Conservation (phyloP, 352 stramenopile species). For the Globisporangium uncinulatum region DNA sequence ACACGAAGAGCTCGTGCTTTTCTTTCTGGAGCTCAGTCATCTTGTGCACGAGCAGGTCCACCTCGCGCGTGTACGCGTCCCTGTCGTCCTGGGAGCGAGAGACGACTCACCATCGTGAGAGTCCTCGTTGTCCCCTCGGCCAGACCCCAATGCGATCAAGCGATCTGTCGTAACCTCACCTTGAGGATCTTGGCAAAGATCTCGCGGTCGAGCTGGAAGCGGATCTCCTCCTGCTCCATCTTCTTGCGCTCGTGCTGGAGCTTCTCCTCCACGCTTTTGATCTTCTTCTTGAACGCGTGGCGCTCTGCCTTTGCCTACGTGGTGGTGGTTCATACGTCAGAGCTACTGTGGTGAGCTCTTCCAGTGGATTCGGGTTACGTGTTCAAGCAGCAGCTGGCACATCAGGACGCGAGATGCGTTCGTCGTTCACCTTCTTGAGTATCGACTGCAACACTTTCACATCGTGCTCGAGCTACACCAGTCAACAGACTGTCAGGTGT, state of each 20-base stretch:
- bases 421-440: slow-evolving; percentile 47
- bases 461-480: slow-evolving; percentile 55
- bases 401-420: too few species aligned
- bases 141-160: too few species aligned
- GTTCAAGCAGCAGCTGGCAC: not conserved
- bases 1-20: slow-evolving; percentile 67
- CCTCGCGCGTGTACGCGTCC: slow-evolving; percentile 67
- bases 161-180: slow-evolving; percentile 15
- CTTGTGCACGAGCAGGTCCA: slow-evolving; percentile 63
- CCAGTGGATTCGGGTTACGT: not conserved
- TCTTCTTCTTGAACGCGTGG: slow-evolving; percentile 77
- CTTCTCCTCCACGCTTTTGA: slow-evolving; percentile 58
- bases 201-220: slow-evolving; percentile 77
- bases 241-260: slow-evolving; percentile 48
- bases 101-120: too few species aligned
- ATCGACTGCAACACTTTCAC: slow-evolving; percentile 69
- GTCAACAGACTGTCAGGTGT: not conserved
- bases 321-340: not conserved
- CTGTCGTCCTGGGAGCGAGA: slow-evolving; percentile 49
- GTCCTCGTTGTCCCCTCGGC: not conserved
- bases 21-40: slow-evolving; percentile 62
- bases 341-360: too few species aligned
- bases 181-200: slow-evolving; percentile 85
- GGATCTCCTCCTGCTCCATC: slow-evolving; percentile 78
- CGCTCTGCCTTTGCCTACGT: slow-evolving; percentile 67